Conservation (phyloP, 2,329 filamentous ascomycete species). For the Passalora sequoiae region DNA sequence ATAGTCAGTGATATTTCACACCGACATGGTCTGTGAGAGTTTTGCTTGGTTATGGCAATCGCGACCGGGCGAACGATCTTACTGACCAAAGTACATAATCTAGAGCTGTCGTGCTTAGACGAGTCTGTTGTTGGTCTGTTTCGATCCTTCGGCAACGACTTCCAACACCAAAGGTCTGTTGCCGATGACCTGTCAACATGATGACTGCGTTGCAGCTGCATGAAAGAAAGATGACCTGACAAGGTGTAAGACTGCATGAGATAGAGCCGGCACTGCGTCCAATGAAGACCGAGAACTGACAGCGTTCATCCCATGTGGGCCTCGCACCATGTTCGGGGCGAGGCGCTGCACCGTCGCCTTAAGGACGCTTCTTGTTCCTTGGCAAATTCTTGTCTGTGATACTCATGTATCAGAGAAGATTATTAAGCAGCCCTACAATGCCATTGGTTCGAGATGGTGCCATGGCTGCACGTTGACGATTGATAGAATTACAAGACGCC, state of each 20-base stretch:
- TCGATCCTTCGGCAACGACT: background rate
- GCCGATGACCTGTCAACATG: background rate
- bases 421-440: conserved; percentile 20
- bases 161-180: background rate
- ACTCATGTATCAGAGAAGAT: conserved; percentile 17
- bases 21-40: no score
- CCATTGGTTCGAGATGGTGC: no score
- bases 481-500: no score
- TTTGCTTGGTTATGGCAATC: no score
- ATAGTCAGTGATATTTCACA: no score
- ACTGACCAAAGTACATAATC: no score
- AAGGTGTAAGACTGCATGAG: no score
- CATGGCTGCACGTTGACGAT: no score
- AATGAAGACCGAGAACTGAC: background rate
- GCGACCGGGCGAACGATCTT: no score
- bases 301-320: background rate
- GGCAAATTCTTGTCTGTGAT: conserved; percentile 14
- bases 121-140: no score
- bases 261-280: no score
- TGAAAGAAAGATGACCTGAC: background rate
- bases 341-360: conserved; percentile 8
- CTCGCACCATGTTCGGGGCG: background rate
- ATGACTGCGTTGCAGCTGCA: conserved; percentile 1
- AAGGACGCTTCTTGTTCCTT: conserved; percentile 15
- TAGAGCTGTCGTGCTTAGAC: no score